These are phyloP conservation scores for Aspergillus neoniger DNA, from an alignment of 2,329 filamentous ascomycete genomes.

Conservation along the genomic window DNA sequence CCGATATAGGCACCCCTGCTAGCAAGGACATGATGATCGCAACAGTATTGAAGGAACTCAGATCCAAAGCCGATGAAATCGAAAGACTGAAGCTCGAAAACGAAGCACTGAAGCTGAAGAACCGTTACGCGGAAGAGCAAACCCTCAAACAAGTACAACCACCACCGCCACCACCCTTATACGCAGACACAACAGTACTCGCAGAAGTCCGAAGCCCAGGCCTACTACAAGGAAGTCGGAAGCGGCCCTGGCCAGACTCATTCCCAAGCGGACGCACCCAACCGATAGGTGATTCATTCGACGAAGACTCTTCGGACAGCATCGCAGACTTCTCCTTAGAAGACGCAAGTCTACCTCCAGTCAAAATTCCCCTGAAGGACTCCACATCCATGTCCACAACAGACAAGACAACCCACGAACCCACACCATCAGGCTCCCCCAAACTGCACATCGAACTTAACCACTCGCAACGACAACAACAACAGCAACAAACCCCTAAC, in stretches of 20 bases:
- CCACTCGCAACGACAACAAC: not conserved
- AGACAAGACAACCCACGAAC: conserved; percentile 8
- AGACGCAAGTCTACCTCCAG: conserved; percentile 21
- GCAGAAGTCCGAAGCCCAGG: conserved; percentile 38
- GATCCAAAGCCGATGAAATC: conserved; percentile 41
- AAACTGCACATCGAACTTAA: conserved; percentile 20
- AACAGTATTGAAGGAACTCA: conserved; percentile 42
- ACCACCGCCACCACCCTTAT: conserved; percentile 2
- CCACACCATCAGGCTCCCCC: conserved; percentile 13
- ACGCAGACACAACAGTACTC: conserved; percentile 17
- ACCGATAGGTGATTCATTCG: conserved; percentile 36
- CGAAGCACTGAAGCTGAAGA: conserved; percentile 40
- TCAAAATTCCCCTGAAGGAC: conserved; percentile 31
- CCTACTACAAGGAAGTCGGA: conserved; percentile 36
- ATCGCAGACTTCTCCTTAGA: conserved; percentile 31
- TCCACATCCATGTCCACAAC: conserved; percentile 11
- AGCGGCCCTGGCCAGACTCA: conserved; percentile 35
- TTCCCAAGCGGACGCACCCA: conserved; percentile 28
- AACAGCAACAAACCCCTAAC: conserved; percentile 11
- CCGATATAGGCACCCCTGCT: conserved; percentile 23
- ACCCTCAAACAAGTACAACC: conserved; percentile 15
- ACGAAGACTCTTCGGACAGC: conserved; percentile 32
- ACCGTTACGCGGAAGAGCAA: conserved; percentile 36
- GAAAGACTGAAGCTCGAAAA: conserved; percentile 42
- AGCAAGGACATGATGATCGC: conserved; percentile 39